Evolutionary conservation across 2,329 filamentous ascomycete species (phyloP).

Genomic region (Mollisiaceae sp.): DNA sequence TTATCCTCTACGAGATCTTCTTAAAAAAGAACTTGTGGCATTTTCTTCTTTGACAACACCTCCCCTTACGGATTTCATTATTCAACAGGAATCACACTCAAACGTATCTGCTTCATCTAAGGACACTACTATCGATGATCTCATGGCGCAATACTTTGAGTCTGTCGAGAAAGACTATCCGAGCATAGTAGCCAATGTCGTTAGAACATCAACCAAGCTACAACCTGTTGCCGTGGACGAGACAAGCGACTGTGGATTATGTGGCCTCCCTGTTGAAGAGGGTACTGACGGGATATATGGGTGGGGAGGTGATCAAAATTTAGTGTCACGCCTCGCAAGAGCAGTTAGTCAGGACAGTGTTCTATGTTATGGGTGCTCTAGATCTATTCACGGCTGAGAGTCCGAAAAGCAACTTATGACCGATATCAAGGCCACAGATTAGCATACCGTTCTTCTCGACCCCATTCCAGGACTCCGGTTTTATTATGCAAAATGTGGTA

Average conservation of each 20-base stretch:
- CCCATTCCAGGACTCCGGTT: constrained; percentile 4
- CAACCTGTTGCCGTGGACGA: constrained; percentile 50
- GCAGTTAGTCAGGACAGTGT: constrained; percentile 42
- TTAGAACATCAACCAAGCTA: constrained; percentile 87
- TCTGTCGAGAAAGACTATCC: constrained; percentile 86
- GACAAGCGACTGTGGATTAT: constrained; percentile 64
- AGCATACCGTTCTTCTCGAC: constrained; percentile 1
- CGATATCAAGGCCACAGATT: constrained; percentile 8
- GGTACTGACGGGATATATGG: constrained; percentile 67
- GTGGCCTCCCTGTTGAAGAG: constrained; percentile 69
- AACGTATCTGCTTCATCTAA: constrained; percentile 49
- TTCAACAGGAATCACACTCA: constrained; percentile 46
- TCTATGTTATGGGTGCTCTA: constrained; percentile 77
- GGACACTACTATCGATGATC: constrained; percentile 85
- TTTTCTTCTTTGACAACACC: constrained; percentile 64
- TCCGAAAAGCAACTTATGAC: constrained; percentile 41
- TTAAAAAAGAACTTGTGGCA: constrained; percentile 76
- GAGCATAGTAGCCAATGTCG: constrained; percentile 93
- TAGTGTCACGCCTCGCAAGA: constrained; percentile 35
- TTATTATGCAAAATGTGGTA: constrained; percentile 11
- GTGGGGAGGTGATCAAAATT: constrained; percentile 60
- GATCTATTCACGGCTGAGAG: constrained; percentile 60
- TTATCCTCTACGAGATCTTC: constrained; percentile 84
- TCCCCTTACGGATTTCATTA: constrained; percentile 55
- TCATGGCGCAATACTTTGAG: constrained; percentile 88